Evolutionary conservation across 208 protist genomes (phyloP), one percentile per base, ranked within the genome.

Genomic region (Crithidia sp.): DNA sequence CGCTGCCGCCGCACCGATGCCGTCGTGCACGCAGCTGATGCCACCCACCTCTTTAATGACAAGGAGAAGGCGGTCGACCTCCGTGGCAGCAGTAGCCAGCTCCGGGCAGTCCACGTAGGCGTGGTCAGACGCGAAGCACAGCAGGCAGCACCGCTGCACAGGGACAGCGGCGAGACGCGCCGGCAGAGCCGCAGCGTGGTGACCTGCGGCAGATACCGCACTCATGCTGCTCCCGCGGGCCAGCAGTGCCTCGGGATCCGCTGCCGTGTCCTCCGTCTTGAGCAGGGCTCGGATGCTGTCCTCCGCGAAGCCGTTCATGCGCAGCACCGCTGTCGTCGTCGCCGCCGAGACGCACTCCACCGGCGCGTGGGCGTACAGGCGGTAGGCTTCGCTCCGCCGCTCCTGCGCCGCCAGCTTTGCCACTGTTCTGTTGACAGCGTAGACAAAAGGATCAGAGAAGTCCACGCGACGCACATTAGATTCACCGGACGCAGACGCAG

Each of bases 351-450:
- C 56, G 49, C 63, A 80, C 19, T 66, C 43, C 0, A 77, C 39
- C 3, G 92, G 89, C 6, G 79, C 36, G 60, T 81, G 85, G 14
- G 88, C 82, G 79, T 93, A 95, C 37, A 96, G 78, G 9, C 89
- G 84, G 60, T 90, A 92, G 43, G 92, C 87, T 16, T 86, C 66
- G 19, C 79, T 86, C 45, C 75, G 58, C 10, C 85, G 71, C 19
- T 72, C 86, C n/a, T 83, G 72, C 47, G 53, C 14, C 4, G 85
- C 77, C 17, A 96, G 73, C 66, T 90, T 91, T 19, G 43, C 52
- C 3, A 92, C 84, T 5, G 85, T 85, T 50, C 81, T 80, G 67
- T 96, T 95, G 17, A 93, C 62, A 7, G 89, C 89, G 71, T 95
- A 95, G 43, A 96, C 73, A 45, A 94, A 71, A 44, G 86, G 85